Conservation (phyloP, 1,284 basidiomycete species). For the Malassezia cuniculi region DNA sequence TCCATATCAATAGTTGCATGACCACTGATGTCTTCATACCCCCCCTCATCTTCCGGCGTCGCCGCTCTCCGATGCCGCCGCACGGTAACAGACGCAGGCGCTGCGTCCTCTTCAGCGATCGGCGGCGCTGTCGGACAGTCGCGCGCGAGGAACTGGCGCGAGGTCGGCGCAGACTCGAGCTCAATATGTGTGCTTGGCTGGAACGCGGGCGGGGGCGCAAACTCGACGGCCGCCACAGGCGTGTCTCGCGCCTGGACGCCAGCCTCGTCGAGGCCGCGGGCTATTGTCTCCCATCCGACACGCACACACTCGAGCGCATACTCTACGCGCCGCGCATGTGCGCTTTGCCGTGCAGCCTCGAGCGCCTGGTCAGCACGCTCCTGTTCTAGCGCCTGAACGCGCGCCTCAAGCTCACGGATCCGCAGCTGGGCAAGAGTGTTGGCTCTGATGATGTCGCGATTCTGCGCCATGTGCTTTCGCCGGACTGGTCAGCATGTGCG, state of each 20-base stretch:
- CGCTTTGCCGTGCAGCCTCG: slow-evolving; percentile 12
- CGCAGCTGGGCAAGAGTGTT: slow-evolving; percentile 31
- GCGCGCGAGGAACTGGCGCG: too few relatives aligned
- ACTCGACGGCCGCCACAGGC: neutral
- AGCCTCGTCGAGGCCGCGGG: slow-evolving; percentile 16
- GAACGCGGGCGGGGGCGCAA: neutral
- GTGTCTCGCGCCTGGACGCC: slow-evolving; percentile 1
- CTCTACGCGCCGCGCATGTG: slow-evolving; percentile 23
- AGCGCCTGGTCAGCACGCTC: slow-evolving; percentile 23
- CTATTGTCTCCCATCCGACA: slow-evolving; percentile 33
- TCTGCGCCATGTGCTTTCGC: slow-evolving; percentile 41
- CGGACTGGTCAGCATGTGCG: slow-evolving; percentile 15
- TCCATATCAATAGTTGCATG: too few relatives aligned
- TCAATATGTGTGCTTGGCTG: slow-evolving; percentile 4
- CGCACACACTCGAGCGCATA: slow-evolving; percentile 23
- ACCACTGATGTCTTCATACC: too few relatives aligned
- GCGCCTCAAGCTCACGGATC: slow-evolving; percentile 35
- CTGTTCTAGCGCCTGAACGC: slow-evolving; percentile 26
- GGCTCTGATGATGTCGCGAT: slow-evolving; percentile 39
- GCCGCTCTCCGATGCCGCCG: too few relatives aligned
- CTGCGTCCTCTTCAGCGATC: too few relatives aligned
- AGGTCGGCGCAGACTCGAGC: too few relatives aligned
- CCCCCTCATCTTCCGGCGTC: too few relatives aligned
- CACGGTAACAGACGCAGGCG: too few relatives aligned
- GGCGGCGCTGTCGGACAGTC: too few relatives aligned